Conservation (phyloP, 805 yeast genomes). For the Pichia insulana region DNA sequence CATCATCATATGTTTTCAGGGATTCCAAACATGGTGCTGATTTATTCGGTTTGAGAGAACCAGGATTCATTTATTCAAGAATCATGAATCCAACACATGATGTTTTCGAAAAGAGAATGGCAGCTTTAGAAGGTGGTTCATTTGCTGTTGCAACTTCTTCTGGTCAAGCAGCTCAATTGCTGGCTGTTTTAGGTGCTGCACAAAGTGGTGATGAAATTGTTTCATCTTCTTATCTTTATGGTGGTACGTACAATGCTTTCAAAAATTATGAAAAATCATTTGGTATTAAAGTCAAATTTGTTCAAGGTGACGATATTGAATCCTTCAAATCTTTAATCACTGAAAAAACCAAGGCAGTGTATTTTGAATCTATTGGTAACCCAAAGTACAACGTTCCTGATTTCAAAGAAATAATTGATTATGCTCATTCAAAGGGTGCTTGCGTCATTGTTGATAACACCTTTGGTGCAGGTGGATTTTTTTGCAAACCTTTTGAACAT, state of each 20-base stretch:
- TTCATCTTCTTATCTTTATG: constrained; percentile 80
- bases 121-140: constrained; percentile 87
- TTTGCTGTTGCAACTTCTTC: constrained; percentile 86
- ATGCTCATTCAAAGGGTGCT: constrained; percentile 80
- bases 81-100: constrained; percentile 89
- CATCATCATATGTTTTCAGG: constrained; percentile 81
- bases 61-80: constrained; percentile 84
- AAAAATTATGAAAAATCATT: constrained; percentile 77
- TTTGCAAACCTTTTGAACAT: constrained; percentile 72
- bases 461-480: constrained; percentile 92
- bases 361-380: constrained; percentile 85
- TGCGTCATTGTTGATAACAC: constrained; percentile 94
- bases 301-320: constrained; percentile 66
- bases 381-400: constrained; percentile 92
- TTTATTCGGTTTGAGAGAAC: constrained; percentile 73
- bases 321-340: constrained; percentile 70
- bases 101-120: constrained; percentile 84
- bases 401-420: constrained; percentile 61
- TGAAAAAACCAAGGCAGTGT: constrained; percentile 80
- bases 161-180: constrained; percentile 94
- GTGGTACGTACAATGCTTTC: constrained; percentile 95
- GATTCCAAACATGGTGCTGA: constrained; percentile 90
- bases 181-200: constrained; percentile 77
- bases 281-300: constrained; percentile 81
- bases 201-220: constrained; percentile 85